These are phyloP conservation scores for Pezicula rhizophila DNA, from an alignment of 2,329 filamentous ascomycete genomes.

Conservation along the genomic window DNA sequence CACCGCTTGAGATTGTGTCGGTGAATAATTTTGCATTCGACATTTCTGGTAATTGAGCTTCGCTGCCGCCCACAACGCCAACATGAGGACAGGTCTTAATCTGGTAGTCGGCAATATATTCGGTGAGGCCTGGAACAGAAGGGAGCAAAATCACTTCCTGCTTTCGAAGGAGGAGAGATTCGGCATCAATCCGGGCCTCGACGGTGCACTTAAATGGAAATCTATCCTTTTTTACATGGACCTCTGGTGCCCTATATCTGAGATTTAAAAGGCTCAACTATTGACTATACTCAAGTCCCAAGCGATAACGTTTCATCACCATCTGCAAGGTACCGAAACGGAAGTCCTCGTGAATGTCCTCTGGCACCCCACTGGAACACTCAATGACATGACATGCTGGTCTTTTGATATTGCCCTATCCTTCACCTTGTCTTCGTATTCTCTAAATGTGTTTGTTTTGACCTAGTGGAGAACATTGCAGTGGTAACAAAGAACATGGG, in stretches of 20 bases:
- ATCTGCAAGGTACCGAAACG: conserved; percentile 7
- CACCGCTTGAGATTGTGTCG: conserved; percentile 6
- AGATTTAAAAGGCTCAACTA: conserved; percentile 4
- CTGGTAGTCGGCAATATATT: not conserved
- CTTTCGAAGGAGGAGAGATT: conserved; percentile 8
- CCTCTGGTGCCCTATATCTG: not conserved
- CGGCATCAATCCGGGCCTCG: conserved; percentile 6
- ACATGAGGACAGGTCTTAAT: conserved; percentile 8
- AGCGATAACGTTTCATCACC: conserved; percentile 10
- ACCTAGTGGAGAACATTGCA: conserved; percentile 8
- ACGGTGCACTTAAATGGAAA: conserved; percentile 4
- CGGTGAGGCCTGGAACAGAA: conserved; percentile 1
- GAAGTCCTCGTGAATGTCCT: conserved; percentile 6
- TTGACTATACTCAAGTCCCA: conserved; percentile 5
- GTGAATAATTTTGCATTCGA: conserved; percentile 5
- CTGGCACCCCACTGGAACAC: conserved; percentile 3
- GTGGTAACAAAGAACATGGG: conserved; percentile 11
- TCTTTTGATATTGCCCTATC: not conserved
- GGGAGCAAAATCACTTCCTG: conserved; percentile 7
- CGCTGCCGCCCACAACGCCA: not conserved
- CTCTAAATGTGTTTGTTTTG: not conserved
- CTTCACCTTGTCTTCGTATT: not conserved
- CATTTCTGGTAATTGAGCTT: not conserved
- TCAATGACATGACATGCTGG: conserved; percentile 6
- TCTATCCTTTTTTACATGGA: not conserved